phyloP scores from a whole-genome alignment of 179 eudicot species.

The Sideroxylon spinosum region DNA sequence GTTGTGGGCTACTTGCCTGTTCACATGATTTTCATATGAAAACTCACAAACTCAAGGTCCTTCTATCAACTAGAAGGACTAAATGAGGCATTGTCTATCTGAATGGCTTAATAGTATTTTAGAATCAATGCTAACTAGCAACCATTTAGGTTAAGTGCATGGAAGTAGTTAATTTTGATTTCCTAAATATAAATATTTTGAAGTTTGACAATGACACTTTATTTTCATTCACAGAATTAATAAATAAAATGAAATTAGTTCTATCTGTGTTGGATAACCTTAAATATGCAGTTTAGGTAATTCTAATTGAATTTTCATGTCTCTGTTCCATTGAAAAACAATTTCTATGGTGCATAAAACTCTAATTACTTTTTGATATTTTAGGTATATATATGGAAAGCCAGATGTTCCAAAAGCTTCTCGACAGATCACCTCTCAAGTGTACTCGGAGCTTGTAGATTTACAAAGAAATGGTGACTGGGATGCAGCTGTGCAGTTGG shows the following conservation, averaged over 20 bases:
- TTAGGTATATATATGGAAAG: constrained; percentile 91
- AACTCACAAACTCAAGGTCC: neutral
- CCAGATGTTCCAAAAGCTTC: constrained; percentile 94
- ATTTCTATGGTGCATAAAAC: neutral
- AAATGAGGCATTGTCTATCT: neutral
- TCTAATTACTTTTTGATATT: constrained; percentile 10
- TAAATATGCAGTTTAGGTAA: neutral
- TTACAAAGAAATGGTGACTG: constrained; percentile 49
- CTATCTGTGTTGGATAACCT: neutral
- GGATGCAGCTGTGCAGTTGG: constrained; percentile 79
- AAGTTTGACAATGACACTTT: neutral
- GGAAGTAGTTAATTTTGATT: neutral
- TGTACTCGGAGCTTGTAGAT: constrained; percentile 59
- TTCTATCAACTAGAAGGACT: neutral
- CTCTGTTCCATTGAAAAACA: neutral
- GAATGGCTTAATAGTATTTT: neutral
- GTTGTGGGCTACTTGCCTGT: too few species aligned
- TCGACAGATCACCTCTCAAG: constrained; percentile 55
- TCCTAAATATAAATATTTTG: neutral
- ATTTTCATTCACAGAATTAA: neutral
- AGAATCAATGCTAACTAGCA: neutral
- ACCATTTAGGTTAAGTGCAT: neutral
- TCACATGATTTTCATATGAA: too few species aligned
- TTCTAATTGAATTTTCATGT: neutral
- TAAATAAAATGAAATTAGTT: neutral